Base-by-base conservation (phyloP, 176 grass and related monocot species). In the Juncus inflexus region DNA sequence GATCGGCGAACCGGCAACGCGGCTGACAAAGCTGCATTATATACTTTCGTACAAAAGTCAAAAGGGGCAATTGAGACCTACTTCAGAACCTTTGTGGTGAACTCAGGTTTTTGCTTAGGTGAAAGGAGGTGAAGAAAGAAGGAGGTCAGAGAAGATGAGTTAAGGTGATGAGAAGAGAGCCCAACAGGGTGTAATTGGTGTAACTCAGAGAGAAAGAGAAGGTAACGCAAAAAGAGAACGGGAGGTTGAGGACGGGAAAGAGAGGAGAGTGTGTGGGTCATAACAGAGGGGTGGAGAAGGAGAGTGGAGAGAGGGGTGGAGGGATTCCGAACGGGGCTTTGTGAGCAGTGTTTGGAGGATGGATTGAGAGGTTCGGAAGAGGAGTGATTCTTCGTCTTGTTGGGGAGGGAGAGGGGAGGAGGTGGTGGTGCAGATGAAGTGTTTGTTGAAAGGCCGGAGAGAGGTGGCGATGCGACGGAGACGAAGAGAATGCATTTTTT, bases 181-280 rank as follows among this genome's bases (percentile, higher is more conserved):
- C 6, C 9, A 47, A 47, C 43, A 69, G 87, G 87, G 41, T 74
- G 74, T 65, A 77, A 78, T 58, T 56, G 64, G 55, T 75, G 15
- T 68, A 83, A 88, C 61, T 9, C 15, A 5, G 85, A 86, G 58
- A 91, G 79, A 72, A 86, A 73, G 51, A 91, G 77, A 63, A 83
- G 60, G 47, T 52, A 56, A 38, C 58, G 38, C 1, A 74, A n/a
- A 53, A 52, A 72, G 6, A 47, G 68, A 28, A 47, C 28, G 9
- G 53, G 19, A 7, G 56, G 9, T 3, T 45, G 13, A 9, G 38
- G 42, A n/a, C 12, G 7, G 37, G 71, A 54, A 10, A 74, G 71
- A 50, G 16, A 49, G 6, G 71, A 64, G 19, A 53, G 58, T 4
- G 71, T 52, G 58, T 36, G 58, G 37, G 71, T 19, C 40, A 63